phyloP scores from a whole-genome alignment of 2,329 filamentous ascomycete genomes.

The Myotisia sp. region DNA sequence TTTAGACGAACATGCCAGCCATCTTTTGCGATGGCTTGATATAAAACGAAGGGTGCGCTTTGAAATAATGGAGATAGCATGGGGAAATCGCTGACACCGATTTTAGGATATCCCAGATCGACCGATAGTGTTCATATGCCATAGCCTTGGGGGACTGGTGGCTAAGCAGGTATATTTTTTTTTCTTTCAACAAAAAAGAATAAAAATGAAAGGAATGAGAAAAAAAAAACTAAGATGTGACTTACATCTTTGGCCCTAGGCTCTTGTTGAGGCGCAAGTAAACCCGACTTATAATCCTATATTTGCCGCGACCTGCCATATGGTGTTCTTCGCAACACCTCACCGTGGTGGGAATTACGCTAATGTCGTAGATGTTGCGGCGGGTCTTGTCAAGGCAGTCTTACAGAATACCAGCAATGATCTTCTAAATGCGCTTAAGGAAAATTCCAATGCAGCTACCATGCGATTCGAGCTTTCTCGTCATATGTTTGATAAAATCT shows the following conservation, averaged over 20 bases:
- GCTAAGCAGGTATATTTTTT: not conserved
- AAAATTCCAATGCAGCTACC: not conserved
- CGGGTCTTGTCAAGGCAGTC: not conserved
- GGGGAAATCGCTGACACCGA: too few relatives aligned
- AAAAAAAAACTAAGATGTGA: too few relatives aligned
- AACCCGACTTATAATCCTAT: not conserved
- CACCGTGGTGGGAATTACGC: not conserved
- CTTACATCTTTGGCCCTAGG: too few relatives aligned
- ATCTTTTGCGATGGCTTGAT: not conserved
- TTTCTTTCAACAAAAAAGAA: too few relatives aligned
- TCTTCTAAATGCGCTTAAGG: not conserved
- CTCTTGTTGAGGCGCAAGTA: not conserved
- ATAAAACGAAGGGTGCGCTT: not conserved
- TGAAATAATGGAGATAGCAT: too few relatives aligned
- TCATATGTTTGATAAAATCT: not conserved
- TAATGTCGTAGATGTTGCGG: not conserved
- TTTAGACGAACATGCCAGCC: not conserved
- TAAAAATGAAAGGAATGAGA: too few relatives aligned
- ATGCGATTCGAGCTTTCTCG: not conserved
- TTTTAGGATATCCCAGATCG: too few relatives aligned
- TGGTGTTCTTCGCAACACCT: not conserved
- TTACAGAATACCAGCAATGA: not conserved
- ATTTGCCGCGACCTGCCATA: not conserved
- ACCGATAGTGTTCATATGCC: not conserved
- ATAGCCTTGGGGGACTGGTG: conserved; percentile 1